phyloP scores from a whole-genome alignment of 345 rosid genomes.

The Dimocarpus longan region DNA sequence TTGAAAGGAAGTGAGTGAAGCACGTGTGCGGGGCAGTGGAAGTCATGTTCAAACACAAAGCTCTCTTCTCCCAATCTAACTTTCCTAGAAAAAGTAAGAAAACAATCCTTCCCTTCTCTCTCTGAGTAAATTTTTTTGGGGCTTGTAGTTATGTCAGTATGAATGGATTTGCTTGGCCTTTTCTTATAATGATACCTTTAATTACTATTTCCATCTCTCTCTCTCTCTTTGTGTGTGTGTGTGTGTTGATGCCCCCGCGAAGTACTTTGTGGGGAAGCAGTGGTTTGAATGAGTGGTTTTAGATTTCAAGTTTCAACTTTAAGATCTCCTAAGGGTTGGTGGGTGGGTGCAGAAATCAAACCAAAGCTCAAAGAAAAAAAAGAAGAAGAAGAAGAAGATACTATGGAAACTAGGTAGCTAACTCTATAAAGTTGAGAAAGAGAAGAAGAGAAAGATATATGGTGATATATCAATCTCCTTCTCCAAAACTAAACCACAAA shows the following conservation, averaged over 20 bases:
- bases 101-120: neutral
- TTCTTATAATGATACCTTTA: conserved; percentile 29
- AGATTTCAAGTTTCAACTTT: conserved; percentile 40
- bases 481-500: neutral
- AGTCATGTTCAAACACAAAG: conserved; percentile 14
- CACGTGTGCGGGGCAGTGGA: conserved; percentile 32
- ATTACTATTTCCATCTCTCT: conserved; percentile 15
- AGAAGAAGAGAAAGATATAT: neutral
- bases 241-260: neutral
- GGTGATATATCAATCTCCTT: neutral
- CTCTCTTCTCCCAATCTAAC: conserved; percentile 16
- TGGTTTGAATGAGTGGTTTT: conserved; percentile 45
- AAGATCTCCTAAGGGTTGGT: conserved; percentile 27
- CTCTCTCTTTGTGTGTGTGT: neutral
- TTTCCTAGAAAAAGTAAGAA: conserved; percentile 27
- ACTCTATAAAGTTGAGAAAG: neutral
- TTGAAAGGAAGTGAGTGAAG: conserved; percentile 20
- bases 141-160: conserved; percentile 38
- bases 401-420: neutral
- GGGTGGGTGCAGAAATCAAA: conserved; percentile 12
- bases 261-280: conserved; percentile 19
- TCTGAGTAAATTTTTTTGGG: conserved; percentile 28
- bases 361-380: neutral
- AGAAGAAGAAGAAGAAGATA: neutral
- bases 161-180: conserved; percentile 40